Base-by-base conservation (phyloP, 768 basidiomycete genomes). In the Crassisporium funariophilum region DNA sequence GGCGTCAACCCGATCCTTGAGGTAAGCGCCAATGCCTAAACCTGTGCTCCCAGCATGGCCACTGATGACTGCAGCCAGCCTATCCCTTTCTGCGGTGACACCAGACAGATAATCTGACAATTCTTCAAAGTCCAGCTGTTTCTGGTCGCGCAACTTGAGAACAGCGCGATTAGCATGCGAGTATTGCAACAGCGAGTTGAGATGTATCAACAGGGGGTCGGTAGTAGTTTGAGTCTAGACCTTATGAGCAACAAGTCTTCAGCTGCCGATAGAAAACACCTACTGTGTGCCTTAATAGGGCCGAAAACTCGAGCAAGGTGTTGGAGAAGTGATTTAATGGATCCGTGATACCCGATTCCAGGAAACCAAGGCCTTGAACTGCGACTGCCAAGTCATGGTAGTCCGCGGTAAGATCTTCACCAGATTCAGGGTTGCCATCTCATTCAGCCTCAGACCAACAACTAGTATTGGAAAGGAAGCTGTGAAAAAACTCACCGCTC, bases 51-150 rank as follows among this genome's bases (percentile, higher is more conserved):
- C 91, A 45, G 86, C 89, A 62, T 88, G 91, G n/a, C 90, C 93
- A 47, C 79, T 84, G 59, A 91, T 90, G 35, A 98, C 77, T 2
- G 92, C 92, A 15, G 94, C 84, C 8, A 99, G 74, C 35, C 97
- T 76, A 61, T 99, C 97, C 16, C 97, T 85, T 68, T 99, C 97
- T 9, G 84, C 75, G 1, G 91, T 93, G 35, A 98, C 85, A n/a
- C 88, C 89, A 5, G 90, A 89, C 10, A 99, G 77, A 66, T 98
- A 98, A 42, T 93, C 90, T 2, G 93, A 92, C 7, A 98, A 79
- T 64, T 98, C 95, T 68, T 99, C 97, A 53, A 98, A 95, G 62
- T 99, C 97, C 45, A 98, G 82, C 65, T 99, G 97, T 66, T 98
- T 99, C 69, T 98, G 97, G 64, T 98, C 97, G 35, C 97, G 84